A percentile compares a stretch with the other conserved stretches of the same genome.
phyloP scores from a whole-genome alignment of 176 grass and related monocot genomes.

The Pharus latifolius region DNA sequence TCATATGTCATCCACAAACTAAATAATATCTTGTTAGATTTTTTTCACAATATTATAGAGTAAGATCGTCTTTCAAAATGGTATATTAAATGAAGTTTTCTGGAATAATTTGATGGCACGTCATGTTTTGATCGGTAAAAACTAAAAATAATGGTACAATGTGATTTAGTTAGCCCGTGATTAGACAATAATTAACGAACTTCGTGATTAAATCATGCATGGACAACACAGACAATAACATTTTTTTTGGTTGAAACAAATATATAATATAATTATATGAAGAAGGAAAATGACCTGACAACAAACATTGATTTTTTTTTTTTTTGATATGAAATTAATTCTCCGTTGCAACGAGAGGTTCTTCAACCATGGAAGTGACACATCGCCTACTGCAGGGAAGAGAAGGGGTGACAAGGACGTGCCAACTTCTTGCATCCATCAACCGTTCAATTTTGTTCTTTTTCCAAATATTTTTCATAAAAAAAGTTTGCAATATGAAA shows the following conservation, averaged over 20 bases:
- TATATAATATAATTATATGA: not conserved
- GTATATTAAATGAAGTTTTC: no score
- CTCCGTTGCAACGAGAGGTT: not conserved
- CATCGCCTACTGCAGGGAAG: constrained; percentile 16
- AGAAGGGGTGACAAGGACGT: constrained; percentile 3
- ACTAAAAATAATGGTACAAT: no score
- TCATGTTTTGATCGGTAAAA: no score
- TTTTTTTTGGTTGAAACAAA: no score
- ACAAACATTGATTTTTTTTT: not conserved
- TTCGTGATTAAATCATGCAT: not conserved
- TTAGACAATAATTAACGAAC: no score
- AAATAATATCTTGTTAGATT: no score
- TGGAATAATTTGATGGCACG: no score
- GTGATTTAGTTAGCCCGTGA: no score
- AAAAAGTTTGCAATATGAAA: not conserved
- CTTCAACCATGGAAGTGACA: constrained; percentile 13
- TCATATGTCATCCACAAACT: no score
- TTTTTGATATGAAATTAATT: not conserved
- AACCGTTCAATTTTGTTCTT: not conserved
- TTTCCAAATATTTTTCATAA: not conserved
- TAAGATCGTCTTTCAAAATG: no score
- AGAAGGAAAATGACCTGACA: constrained; percentile 26
- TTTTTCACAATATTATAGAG: no score
- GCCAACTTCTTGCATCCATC: constrained; percentile 19
- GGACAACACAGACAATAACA: not conserved